These are phyloP conservation scores for Aspergillus egyptiacus DNA, from an alignment of 495 filamentous ascomycete genomes.

Conservation along the genomic window DNA sequence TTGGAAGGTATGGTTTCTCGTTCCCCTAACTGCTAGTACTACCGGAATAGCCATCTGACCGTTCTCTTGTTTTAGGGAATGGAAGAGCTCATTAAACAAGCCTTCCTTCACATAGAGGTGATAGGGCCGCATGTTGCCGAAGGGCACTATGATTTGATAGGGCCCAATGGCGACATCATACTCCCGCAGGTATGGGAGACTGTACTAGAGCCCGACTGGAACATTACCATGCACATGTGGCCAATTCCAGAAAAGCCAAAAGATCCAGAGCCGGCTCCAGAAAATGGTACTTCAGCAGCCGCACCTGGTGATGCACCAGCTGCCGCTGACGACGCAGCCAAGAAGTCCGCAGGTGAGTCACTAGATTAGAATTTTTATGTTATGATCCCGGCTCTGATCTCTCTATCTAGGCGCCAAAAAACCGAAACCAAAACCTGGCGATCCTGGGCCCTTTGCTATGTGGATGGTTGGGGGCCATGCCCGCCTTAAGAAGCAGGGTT, in stretches of 20 bases:
- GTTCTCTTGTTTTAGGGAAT: constrained; percentile 52
- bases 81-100: constrained; percentile 81
- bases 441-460: constrained; percentile 33
- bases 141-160: constrained; percentile 79
- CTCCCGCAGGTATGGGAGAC: constrained; percentile 84
- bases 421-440: constrained; percentile 19
- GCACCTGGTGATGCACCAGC: constrained; percentile 14
- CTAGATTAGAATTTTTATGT: not conserved
- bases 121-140: constrained; percentile 77
- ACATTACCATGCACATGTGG: constrained; percentile 96
- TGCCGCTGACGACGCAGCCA: constrained; percentile 20
- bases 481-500: constrained; percentile 28
- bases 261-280: constrained; percentile 33
- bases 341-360: constrained; percentile 30
- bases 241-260: constrained; percentile 65
- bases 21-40: not conserved
- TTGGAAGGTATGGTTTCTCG: constrained; percentile 59
- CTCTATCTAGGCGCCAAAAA: constrained; percentile 27
- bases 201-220: constrained; percentile 80
- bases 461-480: constrained; percentile 38
- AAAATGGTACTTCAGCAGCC: constrained; percentile 13
- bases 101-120: constrained; percentile 77
- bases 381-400: not conserved
- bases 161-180: constrained; percentile 81
- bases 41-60: constrained; percentile 18